Conservation (phyloP, 78 protist species). For the Paratrimastix pyriformis region DNA sequence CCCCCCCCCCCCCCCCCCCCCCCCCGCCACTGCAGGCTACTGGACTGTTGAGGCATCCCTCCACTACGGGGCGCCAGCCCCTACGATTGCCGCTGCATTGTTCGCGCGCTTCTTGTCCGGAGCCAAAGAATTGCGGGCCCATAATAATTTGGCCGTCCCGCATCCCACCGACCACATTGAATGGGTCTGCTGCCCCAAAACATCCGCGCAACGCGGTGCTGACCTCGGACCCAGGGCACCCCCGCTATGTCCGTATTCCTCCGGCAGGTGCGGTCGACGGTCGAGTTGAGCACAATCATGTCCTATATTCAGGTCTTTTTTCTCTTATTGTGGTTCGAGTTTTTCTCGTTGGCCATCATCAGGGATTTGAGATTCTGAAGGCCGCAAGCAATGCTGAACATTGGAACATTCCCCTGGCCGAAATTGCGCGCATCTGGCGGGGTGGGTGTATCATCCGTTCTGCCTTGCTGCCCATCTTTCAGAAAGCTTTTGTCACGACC, state of each 20-base stretch:
- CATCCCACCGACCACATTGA: too few relatives aligned
- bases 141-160: not conserved
- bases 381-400: not conserved
- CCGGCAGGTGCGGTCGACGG: too few relatives aligned
- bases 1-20: too few relatives aligned
- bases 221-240: too few relatives aligned
- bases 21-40: not conserved
- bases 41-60: conserved; percentile 11
- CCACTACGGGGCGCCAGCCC: not conserved
- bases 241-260: too few relatives aligned
- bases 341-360: too few relatives aligned
- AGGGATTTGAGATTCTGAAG: conserved; percentile 7
- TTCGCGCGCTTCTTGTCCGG: not conserved
- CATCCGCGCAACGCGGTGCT: too few relatives aligned
- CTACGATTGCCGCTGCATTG: not conserved
- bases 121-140: not conserved
- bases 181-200: too few relatives aligned
- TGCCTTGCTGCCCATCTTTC: not conserved
- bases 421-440: conserved; percentile 20
- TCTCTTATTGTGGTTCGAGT: too few relatives aligned
- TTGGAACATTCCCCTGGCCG: not conserved
- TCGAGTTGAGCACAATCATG: not conserved
- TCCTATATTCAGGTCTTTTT: conserved; percentile 10
- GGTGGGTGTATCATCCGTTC: conserved; percentile 29
- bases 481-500: too few relatives aligned